Evolutionary conservation across 495 filamentous ascomycete genomes (phyloP).

Genomic region (Penicillium pancosmium): DNA sequence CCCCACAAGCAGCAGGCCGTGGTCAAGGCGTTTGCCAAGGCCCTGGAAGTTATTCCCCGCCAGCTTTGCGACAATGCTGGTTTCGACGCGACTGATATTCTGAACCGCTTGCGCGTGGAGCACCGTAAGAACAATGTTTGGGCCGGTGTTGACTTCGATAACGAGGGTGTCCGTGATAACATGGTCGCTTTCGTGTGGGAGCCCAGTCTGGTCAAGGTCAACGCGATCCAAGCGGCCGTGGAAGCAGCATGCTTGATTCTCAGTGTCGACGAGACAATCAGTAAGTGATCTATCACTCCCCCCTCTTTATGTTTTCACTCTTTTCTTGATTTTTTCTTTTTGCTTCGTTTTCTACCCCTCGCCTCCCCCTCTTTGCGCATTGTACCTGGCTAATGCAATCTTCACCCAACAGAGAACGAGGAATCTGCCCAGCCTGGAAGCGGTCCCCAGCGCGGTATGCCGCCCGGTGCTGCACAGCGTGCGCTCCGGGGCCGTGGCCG

Average conservation of each 20-base stretch:
- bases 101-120: constrained; percentile 92
- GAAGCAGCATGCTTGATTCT: constrained; percentile 95
- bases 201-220: constrained; percentile 92
- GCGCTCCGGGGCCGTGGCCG: constrained; percentile 82
- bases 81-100: constrained; percentile 96
- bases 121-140: constrained; percentile 88
- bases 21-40: constrained; percentile 97
- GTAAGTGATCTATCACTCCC: constrained; percentile 42
- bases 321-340: not conserved
- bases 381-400: constrained; percentile 22
- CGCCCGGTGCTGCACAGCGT: constrained; percentile 90
- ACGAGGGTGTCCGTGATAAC: constrained; percentile 91
- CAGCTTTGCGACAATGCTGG: constrained; percentile 98
- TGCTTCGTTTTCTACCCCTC: not conserved
- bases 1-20: constrained; percentile 95
- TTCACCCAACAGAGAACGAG: constrained; percentile 67
- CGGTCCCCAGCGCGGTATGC: constrained; percentile 74
- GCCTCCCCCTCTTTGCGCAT: not conserved
- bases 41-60: constrained; percentile 92
- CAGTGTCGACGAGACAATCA: constrained; percentile 96
- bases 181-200: constrained; percentile 96
- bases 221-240: constrained; percentile 93
- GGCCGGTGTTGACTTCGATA: constrained; percentile 93
- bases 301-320: constrained; percentile 1
- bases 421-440: constrained; percentile 81